These are phyloP conservation scores for Arctium lappa DNA, from an alignment of 129 eudicot species.

Conservation along the genomic window DNA sequence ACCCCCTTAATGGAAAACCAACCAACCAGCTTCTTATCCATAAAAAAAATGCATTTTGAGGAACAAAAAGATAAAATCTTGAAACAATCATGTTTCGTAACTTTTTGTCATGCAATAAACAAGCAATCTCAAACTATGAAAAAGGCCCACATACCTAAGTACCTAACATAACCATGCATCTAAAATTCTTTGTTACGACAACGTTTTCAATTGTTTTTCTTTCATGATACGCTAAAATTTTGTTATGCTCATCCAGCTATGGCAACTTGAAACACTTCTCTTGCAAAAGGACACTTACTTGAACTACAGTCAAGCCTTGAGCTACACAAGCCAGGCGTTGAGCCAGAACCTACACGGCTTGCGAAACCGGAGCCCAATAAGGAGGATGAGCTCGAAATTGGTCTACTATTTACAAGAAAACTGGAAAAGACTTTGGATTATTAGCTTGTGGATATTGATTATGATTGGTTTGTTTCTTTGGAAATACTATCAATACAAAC, in stretches of 20 bases:
- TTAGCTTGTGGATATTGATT: slow-evolving; percentile 64
- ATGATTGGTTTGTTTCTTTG: slow-evolving; percentile 79
- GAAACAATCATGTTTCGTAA: too few relatives aligned
- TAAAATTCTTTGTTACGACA: background rate
- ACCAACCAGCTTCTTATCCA: background rate
- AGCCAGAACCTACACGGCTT: slow-evolving; percentile 88
- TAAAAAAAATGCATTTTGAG: background rate
- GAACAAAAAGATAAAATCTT: background rate
- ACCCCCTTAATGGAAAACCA: too few relatives aligned
- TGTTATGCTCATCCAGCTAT: slow-evolving; percentile 58
- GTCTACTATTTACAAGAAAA: slow-evolving; percentile 73
- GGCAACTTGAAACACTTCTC: slow-evolving; percentile 99
- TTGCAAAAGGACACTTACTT: slow-evolving; percentile 93
- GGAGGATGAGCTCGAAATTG: slow-evolving; percentile 56
- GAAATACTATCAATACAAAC: slow-evolving; percentile 83
- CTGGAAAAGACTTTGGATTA: slow-evolving; percentile 89
- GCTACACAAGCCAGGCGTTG: slow-evolving; percentile 99
- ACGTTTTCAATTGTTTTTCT: background rate
- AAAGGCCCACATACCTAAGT: background rate
- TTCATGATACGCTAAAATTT: background rate
- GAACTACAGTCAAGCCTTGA: slow-evolving; percentile 94
- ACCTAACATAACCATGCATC: background rate
- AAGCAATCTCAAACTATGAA: background rate
- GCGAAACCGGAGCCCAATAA: slow-evolving; percentile 57
- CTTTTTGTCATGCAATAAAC: background rate